Percentiles rank a stretch among this genome's conserved stretches.
These are phyloP conservation scores for Globisporangium recalcitrans DNA, from an alignment of 352 stramenopile species.

Conservation along the genomic window DNA sequence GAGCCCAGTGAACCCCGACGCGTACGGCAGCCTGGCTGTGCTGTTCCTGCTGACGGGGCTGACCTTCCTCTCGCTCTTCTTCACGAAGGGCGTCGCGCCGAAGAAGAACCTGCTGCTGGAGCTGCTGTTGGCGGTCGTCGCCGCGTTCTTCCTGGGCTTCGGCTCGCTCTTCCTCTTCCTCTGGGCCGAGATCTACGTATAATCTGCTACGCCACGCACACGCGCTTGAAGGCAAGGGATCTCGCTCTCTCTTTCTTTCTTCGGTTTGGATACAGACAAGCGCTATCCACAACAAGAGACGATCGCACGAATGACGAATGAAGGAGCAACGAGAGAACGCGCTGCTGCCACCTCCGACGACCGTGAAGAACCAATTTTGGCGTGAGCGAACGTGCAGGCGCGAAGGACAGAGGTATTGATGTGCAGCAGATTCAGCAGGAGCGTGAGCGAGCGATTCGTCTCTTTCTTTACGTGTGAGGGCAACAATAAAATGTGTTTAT, in stretches of 20 bases:
- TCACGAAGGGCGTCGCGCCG: constrained; percentile 64
- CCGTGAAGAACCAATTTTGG: constrained; percentile 3
- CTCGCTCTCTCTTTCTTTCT: too few relatives aligned
- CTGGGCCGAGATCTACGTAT: constrained; percentile 87
- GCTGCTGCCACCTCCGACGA: not conserved
- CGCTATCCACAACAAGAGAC: not conserved
- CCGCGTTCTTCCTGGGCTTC: constrained; percentile 70
- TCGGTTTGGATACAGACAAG: not conserved
- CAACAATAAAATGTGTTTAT: not conserved
- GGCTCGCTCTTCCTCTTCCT: constrained; percentile 85
- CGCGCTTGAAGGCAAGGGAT: not conserved
- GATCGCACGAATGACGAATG: not conserved
- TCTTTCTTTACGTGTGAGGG: not conserved
- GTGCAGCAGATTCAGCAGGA: not conserved
- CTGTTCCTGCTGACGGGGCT: constrained; percentile 59
- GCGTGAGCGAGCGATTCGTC: not conserved
- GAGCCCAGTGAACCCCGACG: constrained; percentile 66
- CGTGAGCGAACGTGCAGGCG: constrained; percentile 1
- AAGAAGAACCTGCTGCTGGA: constrained; percentile 80
- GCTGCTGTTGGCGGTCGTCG: constrained; percentile 57
- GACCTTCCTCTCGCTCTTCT: constrained; percentile 79
- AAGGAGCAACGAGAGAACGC: not conserved
- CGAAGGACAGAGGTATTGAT: not conserved
- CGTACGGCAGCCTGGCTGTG: constrained; percentile 61
- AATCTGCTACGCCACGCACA: constrained; percentile 14